Percentiles rank a stretch among this genome's conserved stretches.
Conservation (phyloP, 768 basidiomycete genomes). For the Leccinum boreale region DNA sequence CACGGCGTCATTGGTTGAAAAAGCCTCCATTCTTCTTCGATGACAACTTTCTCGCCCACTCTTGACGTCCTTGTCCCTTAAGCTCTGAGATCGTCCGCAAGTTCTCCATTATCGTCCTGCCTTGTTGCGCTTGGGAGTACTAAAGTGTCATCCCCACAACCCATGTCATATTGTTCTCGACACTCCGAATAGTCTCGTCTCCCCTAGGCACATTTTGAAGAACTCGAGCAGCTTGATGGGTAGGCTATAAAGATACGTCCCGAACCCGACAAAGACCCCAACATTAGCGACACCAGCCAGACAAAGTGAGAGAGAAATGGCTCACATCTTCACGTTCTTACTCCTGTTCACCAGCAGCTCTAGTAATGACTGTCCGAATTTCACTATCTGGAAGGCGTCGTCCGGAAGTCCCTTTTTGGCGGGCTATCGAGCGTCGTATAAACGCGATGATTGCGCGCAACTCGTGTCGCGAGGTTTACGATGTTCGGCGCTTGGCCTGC, state of each 20-base stretch:
- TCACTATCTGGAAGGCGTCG: constrained; percentile 27
- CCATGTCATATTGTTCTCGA: neutral
- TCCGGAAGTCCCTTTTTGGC: neutral
- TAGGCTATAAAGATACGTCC: constrained; percentile 23
- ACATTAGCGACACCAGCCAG: neutral
- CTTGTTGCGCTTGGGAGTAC: constrained; percentile 6
- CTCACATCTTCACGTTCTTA: no score
- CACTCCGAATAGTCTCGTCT: constrained; percentile 1
- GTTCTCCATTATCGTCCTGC: constrained; percentile 21
- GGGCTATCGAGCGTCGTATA: constrained; percentile 18
- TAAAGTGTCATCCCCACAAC: constrained; percentile 11
- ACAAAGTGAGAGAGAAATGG: no score
- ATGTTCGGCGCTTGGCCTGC: constrained; percentile 32
- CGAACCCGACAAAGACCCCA: neutral
- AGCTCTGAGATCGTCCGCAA: constrained; percentile 20
- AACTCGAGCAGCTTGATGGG: constrained; percentile 33
- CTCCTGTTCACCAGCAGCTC: constrained; percentile 8
- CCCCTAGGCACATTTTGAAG: constrained; percentile 24
- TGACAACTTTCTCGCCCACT: no score
- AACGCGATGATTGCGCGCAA: constrained; percentile 31
- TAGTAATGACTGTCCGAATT: constrained; percentile 36
- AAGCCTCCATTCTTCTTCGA: no score
- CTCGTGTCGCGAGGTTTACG: constrained; percentile 35
- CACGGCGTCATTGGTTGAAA: no score
- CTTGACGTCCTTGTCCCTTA: constrained; percentile 7